phyloP scores from a whole-genome alignment of 108 stramenopile genomes.

The Cyclotella cryptica region DNA sequence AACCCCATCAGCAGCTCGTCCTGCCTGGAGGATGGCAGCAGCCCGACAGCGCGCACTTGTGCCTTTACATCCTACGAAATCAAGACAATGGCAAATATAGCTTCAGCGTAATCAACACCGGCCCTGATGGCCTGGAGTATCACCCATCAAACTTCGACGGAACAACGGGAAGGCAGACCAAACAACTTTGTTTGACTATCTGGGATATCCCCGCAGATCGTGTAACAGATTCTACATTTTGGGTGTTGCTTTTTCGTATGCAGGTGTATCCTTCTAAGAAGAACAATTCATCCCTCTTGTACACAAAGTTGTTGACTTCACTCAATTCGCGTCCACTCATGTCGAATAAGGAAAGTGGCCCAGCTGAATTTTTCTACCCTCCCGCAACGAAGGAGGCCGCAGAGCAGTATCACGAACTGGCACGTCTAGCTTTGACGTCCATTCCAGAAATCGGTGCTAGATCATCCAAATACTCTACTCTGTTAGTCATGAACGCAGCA shows the following conservation, averaged over 20 bases:
- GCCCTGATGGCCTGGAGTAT: conserved; percentile 86
- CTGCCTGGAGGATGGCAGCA: conserved; percentile 93
- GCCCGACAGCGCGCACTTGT: conserved; percentile 74
- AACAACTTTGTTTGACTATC: conserved; percentile 86
- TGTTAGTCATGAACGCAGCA: conserved; percentile 87
- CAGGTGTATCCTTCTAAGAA: conserved; percentile 88
- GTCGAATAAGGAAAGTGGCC: conserved; percentile 83
- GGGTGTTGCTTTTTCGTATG: conserved; percentile 91
- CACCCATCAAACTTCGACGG: conserved; percentile 85
- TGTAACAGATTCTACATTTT: conserved; percentile 85
- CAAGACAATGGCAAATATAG: conserved; percentile 75
- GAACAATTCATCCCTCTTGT: conserved; percentile 84
- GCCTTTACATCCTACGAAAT: conserved; percentile 85
- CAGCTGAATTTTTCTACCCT: conserved; percentile 76
- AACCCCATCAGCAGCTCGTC: conserved; percentile 80
- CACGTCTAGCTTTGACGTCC: conserved; percentile 78
- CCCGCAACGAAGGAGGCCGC: conserved; percentile 60
- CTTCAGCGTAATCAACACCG: conserved; percentile 90
- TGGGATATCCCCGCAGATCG: conserved; percentile 84
- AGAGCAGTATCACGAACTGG: conserved; percentile 79
- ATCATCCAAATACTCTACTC: conserved; percentile 67
- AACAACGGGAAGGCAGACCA: conserved; percentile 81
- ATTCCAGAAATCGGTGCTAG: conserved; percentile 67
- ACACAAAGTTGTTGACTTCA: conserved; percentile 84
- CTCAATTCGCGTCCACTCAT: conserved; percentile 83